Conservation (phyloP, 805 yeast species). For the Wickerhamomyces queroliae region DNA sequence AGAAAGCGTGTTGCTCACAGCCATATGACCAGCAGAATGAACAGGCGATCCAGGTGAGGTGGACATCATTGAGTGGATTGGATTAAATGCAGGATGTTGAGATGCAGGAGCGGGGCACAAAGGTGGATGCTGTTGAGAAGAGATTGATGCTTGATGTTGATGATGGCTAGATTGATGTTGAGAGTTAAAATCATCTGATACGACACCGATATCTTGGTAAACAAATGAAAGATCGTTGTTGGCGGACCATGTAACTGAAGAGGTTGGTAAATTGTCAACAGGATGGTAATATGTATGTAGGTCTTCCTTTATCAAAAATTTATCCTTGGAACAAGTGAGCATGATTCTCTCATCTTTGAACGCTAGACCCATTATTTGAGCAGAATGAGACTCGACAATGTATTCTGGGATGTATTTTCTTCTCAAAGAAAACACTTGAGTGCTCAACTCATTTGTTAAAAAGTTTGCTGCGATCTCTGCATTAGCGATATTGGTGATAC, state of each 20-base stretch:
- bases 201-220: constrained; percentile 42
- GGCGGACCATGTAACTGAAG: constrained; percentile 56
- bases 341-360: constrained; percentile 43
- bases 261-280: constrained; percentile 45
- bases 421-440: constrained; percentile 63
- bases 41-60: constrained; percentile 1
- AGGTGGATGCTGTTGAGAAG: background rate
- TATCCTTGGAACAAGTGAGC: constrained; percentile 49
- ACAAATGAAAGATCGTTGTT: constrained; percentile 44
- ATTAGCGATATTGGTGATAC: constrained; percentile 35
- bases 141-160: background rate
- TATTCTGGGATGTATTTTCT: constrained; percentile 69
- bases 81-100: background rate
- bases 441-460: constrained; percentile 59
- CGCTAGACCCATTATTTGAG: constrained; percentile 49
- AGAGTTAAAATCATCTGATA: too few relatives aligned
- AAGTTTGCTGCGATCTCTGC: constrained; percentile 73
- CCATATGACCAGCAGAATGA: background rate
- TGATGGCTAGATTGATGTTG: constrained; percentile 15
- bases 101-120: background rate
- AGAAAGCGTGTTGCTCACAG: background rate
- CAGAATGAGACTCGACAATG: constrained; percentile 41
- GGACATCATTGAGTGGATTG: constrained; percentile 3
- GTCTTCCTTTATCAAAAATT: constrained; percentile 41
- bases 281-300: constrained; percentile 35